Conservation (phyloP, 768 basidiomycete species). For the Psilocybe sp. region DNA sequence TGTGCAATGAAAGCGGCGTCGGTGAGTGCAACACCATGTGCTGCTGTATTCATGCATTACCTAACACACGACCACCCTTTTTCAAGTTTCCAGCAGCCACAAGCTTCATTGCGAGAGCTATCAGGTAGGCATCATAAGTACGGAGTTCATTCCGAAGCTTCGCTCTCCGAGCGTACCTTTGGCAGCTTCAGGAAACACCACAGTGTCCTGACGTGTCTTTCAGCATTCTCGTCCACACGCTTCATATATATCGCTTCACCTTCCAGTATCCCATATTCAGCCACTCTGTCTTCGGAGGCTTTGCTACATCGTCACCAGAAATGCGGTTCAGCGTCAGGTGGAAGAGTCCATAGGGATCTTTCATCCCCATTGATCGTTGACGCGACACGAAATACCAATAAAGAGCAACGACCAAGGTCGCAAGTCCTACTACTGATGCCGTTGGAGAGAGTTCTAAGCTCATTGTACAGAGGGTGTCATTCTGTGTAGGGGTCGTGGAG, state of each 20-base stretch:
- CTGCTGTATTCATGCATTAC: conserved; percentile 23
- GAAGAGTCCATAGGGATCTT: conserved; percentile 58
- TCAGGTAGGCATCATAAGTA: background rate
- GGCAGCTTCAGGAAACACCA: conserved; percentile 56
- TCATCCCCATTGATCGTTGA: conserved; percentile 10
- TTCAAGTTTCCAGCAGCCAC: conserved; percentile 39
- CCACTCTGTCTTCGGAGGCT: conserved; percentile 57
- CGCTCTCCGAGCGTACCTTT: conserved; percentile 38
- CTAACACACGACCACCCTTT: conserved; percentile 47
- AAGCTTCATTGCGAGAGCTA: conserved; percentile 50
- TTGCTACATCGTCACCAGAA: conserved; percentile 27
- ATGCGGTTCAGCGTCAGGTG: conserved; percentile 51
- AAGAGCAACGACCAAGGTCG: background rate
- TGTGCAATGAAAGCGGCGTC: conserved; percentile 19
- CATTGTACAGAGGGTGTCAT: too few species aligned
- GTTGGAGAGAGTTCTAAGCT: too few species aligned
- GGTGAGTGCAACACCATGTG: background rate
- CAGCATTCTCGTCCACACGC: background rate
- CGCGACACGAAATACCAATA: conserved; percentile 3
- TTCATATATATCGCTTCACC: conserved; percentile 28
- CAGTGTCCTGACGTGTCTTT: conserved; percentile 34
- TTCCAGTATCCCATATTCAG: conserved; percentile 73
- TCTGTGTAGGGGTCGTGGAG: too few species aligned
- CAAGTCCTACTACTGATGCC: background rate
- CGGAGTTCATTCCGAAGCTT: background rate